Evolutionary conservation across 2,329 filamentous ascomycete species (phyloP).

Genomic region (Coniochaeta ligniaria): DNA sequence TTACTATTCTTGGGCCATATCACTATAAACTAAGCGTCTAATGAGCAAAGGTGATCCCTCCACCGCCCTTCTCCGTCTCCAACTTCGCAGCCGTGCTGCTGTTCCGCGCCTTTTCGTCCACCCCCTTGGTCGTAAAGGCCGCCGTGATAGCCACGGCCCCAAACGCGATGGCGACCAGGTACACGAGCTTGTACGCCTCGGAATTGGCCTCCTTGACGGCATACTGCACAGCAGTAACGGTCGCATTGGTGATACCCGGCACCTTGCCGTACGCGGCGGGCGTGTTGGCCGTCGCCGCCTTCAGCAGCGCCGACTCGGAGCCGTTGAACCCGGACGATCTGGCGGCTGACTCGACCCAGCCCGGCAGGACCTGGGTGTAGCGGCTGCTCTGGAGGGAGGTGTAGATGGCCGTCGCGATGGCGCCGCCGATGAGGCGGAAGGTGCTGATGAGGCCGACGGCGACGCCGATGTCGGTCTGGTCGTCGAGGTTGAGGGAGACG

Average conservation of each 20-base stretch:
- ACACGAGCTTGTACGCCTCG: constrained; percentile 17
- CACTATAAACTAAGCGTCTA: background rate
- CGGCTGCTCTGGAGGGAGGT: constrained; percentile 22
- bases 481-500: constrained; percentile 22
- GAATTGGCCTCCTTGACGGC: constrained; percentile 23
- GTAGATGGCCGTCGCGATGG: constrained; percentile 28
- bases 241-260: constrained; percentile 15
- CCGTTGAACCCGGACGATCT: constrained; percentile 10
- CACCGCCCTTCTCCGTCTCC: constrained; percentile 1
- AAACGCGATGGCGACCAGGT: constrained; percentile 27
- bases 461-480: constrained; percentile 26
- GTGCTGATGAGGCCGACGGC: constrained; percentile 25
- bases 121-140: constrained; percentile 11
- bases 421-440: constrained; percentile 24
- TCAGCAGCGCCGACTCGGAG: constrained; percentile 10
- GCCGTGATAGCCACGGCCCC: constrained; percentile 23
- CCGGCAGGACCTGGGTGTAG: constrained; percentile 14
- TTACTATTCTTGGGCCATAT: background rate
- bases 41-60: background rate
- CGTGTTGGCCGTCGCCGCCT: constrained; percentile 19
- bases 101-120: constrained; percentile 12
- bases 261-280: constrained; percentile 20
- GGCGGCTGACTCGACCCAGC: constrained; percentile 9
- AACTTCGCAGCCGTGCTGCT: constrained; percentile 15
- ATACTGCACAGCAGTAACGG: constrained; percentile 18